These are phyloP conservation scores for Cylindricascospora bacillispora DNA, from an alignment of 1,139 yeast genomes.

Conservation along the genomic window DNA sequence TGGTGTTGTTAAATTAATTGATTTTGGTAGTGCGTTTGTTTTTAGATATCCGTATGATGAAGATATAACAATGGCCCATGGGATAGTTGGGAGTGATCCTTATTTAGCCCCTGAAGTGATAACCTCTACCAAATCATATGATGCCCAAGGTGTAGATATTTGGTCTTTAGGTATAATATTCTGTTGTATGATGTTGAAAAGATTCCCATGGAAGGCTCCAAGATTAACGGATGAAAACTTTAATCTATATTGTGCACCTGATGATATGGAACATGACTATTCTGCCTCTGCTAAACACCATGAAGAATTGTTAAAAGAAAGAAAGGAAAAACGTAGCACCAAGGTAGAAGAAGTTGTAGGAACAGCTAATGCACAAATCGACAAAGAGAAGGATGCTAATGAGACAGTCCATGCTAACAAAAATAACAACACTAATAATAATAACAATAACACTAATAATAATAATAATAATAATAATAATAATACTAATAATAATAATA, in stretches of 20 bases:
- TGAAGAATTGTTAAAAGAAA: constrained; percentile 28
- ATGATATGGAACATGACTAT: constrained; percentile 33
- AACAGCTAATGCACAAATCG: neutral
- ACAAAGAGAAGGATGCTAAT: neutral
- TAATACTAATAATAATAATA: neutral
- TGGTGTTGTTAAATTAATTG: constrained; percentile 85
- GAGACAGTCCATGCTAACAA: neutral
- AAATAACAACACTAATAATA: neutral
- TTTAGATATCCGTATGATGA: constrained; percentile 85
- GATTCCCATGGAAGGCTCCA: constrained; percentile 98
- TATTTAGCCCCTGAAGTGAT: constrained; percentile 95
- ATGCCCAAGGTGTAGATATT: constrained; percentile 86
- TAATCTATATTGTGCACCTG: constrained; percentile 39
- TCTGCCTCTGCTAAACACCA: constrained; percentile 37
- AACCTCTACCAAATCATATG: constrained; percentile 52
- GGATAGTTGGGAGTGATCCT: constrained; percentile 96
- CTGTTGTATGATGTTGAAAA: constrained; percentile 87
- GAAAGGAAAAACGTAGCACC: constrained; percentile 14
- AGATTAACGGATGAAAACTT: constrained; percentile 77
- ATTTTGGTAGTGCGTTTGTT: constrained; percentile 92
- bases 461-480: neutral
- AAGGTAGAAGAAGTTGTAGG: constrained; percentile 3
- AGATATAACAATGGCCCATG: constrained; percentile 68
- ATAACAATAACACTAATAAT: neutral
- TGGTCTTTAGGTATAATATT: constrained; percentile 95